Evolutionary conservation across 2,329 filamentous ascomycete species (phyloP).

Genomic region (Pseudofabraea citricarpa): DNA sequence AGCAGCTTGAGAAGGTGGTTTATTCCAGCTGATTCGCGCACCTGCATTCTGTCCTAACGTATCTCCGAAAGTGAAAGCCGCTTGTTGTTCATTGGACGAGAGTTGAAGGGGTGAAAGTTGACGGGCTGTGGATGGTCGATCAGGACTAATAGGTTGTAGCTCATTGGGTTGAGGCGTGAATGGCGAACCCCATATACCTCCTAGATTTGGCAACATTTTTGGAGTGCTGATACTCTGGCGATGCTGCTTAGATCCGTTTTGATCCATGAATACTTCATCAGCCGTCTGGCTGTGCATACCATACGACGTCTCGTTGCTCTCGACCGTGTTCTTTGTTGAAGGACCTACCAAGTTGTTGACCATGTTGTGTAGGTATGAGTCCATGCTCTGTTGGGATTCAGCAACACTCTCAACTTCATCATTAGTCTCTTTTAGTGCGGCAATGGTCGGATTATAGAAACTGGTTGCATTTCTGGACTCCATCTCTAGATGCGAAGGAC

Average conservation of each 20-base stretch:
- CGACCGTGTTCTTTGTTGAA: constrained; percentile 29
- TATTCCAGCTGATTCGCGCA: constrained; percentile 10
- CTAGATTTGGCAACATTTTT: constrained; percentile 29
- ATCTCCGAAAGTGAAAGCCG: too few species aligned
- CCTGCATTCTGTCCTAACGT: too few species aligned
- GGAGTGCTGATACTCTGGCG: constrained; percentile 17
- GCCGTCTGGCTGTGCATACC: constrained; percentile 50
- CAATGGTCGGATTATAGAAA: constrained; percentile 1
- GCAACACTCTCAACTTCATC: constrained; percentile 9
- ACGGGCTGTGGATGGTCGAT: constrained; percentile 26
- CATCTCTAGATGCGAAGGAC: not conserved
- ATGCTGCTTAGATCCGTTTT: constrained; percentile 29
- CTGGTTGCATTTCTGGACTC: not conserved
- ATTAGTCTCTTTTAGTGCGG: not conserved
- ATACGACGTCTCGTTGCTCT: constrained; percentile 41
- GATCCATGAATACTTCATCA: constrained; percentile 42
- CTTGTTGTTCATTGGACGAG: constrained; percentile 14
- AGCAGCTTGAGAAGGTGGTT: constrained; percentile 7
- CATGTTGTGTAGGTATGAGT: constrained; percentile 51
- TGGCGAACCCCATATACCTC: constrained; percentile 39
- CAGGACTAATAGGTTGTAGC: constrained; percentile 30
- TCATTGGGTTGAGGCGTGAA: constrained; percentile 39
- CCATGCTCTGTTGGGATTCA: constrained; percentile 27
- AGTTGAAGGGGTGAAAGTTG: constrained; percentile 27
- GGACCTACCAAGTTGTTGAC: constrained; percentile 48